A percentile compares a stretch with the other conserved stretches of the same genome.
These are phyloP conservation scores for Plasmodium fragile DNA, from an alignment of 169 alveolate genomes.

Conservation along the genomic window DNA sequence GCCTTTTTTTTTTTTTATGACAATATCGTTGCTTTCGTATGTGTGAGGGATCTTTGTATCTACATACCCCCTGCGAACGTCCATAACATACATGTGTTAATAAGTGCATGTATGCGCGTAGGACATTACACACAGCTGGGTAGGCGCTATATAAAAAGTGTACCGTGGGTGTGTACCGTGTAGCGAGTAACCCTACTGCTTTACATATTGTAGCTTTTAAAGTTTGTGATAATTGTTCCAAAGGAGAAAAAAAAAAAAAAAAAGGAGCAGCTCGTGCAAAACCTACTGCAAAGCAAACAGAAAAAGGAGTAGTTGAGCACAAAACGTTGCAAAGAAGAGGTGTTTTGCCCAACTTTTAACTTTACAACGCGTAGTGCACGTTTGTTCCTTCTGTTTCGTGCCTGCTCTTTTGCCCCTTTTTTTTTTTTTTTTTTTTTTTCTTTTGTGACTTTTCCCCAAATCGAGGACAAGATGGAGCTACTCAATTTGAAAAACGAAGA, in stretches of 20 bases:
- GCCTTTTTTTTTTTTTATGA: background rate
- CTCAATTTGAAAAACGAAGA: conserved; percentile 33
- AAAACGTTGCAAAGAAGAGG: background rate
- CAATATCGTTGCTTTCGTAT: background rate
- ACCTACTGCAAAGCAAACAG: background rate
- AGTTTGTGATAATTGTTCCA: background rate
- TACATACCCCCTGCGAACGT: background rate
- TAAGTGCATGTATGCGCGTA: background rate
- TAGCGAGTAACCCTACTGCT: background rate
- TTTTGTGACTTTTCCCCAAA: background rate
- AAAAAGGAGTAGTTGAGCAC: background rate
- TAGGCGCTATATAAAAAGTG: background rate
- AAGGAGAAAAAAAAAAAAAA: background rate
- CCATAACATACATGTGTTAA: background rate
- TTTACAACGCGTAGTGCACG: background rate
- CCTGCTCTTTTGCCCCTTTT: background rate
- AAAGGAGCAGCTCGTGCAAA: background rate
- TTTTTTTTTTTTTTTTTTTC: background rate
- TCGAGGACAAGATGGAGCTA: conserved; percentile 38
- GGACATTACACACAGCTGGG: background rate
- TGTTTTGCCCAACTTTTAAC: background rate
- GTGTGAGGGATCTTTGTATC: background rate
- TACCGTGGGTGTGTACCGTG: background rate
- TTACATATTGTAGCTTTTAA: background rate
- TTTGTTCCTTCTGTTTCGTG: no score